These are phyloP conservation scores for Cercospora zeina DNA, from an alignment of 2,329 filamentous ascomycete species.

Conservation along the genomic window DNA sequence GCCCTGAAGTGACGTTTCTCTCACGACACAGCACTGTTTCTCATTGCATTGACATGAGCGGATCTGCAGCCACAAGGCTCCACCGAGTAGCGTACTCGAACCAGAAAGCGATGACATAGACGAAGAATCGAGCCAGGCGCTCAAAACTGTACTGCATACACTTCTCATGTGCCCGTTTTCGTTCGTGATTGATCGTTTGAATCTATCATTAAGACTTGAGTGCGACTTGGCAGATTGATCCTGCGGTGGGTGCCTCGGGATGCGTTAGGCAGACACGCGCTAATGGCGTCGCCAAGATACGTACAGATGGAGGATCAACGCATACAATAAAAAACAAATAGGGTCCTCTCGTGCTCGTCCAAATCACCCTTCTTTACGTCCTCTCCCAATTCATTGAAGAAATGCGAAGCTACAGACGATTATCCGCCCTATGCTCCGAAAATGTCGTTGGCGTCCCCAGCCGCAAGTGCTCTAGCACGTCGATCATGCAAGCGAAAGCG, in stretches of 20 bases:
- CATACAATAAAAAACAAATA: not conserved
- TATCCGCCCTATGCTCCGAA: no score
- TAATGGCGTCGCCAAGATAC: not conserved
- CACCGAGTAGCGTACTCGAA: conserved; percentile 4
- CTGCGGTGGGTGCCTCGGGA: not conserved
- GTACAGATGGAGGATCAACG: not conserved
- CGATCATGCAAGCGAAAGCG: conserved; percentile 36
- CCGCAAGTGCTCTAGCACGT: not conserved
- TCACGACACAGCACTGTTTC: not conserved
- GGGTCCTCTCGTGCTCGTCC: not conserved
- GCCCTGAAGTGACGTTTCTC: not conserved
- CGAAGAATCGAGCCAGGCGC: conserved; percentile 12
- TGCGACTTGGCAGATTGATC: not conserved
- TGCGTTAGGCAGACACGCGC: conserved; percentile 2
- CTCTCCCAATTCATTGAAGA: no score
- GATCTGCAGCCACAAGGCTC: not conserved
- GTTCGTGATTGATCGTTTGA: not conserved
- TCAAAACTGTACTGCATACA: not conserved
- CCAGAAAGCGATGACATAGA: conserved; percentile 13
- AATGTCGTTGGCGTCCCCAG: not conserved
- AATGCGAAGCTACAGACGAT: no score
- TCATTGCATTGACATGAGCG: conserved; percentile 6
- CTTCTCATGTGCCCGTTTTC: not conserved
- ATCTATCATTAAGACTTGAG: not conserved
- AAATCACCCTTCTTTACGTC: no score